Conservation (phyloP, 768 basidiomycete species). For the Royoungia palumana region DNA sequence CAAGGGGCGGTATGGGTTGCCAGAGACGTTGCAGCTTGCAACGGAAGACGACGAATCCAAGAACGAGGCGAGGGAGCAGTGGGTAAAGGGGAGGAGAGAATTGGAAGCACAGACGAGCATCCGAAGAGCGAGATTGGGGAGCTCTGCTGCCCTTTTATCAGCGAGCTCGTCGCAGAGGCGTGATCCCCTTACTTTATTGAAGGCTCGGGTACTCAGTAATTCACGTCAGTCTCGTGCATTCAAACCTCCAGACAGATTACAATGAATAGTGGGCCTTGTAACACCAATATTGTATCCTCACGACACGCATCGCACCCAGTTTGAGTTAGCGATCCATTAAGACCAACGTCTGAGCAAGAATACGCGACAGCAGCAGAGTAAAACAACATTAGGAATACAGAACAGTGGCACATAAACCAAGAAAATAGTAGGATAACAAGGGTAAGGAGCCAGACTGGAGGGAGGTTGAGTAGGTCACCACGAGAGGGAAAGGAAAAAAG, state of each 20-base stretch:
- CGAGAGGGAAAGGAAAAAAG: constrained; percentile 9
- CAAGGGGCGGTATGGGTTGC: constrained; percentile 74
- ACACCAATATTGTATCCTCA: constrained; percentile 11
- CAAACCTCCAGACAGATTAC: constrained; percentile 23
- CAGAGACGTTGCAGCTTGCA: constrained; percentile 60
- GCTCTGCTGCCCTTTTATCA: constrained; percentile 22
- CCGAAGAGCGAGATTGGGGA: constrained; percentile 47
- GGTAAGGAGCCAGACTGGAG: constrained; percentile 23
- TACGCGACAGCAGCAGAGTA: constrained; percentile 51
- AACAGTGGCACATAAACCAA: constrained; percentile 43
- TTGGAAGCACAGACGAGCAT: constrained; percentile 40
- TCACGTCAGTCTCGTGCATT: constrained; percentile 38
- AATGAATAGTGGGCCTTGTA: constrained; percentile 10
- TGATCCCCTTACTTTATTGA: constrained; percentile 41
- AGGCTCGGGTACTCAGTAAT: constrained; percentile 57
- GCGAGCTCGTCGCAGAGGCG: constrained; percentile 19
- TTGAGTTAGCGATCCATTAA: constrained; percentile 29
- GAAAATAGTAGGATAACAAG: constrained; percentile 38
- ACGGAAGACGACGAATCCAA: constrained; percentile 60
- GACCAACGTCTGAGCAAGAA: constrained; percentile 36
- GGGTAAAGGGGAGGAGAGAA: constrained; percentile 53
- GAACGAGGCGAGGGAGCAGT: constrained; percentile 60
- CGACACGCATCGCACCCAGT: constrained; percentile 9
- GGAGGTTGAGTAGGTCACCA: constrained; percentile 33
- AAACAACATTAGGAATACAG: constrained; percentile 62